These are phyloP conservation scores for Penicillium ucsense DNA, from an alignment of 495 filamentous ascomycete genomes.

Conservation along the genomic window DNA sequence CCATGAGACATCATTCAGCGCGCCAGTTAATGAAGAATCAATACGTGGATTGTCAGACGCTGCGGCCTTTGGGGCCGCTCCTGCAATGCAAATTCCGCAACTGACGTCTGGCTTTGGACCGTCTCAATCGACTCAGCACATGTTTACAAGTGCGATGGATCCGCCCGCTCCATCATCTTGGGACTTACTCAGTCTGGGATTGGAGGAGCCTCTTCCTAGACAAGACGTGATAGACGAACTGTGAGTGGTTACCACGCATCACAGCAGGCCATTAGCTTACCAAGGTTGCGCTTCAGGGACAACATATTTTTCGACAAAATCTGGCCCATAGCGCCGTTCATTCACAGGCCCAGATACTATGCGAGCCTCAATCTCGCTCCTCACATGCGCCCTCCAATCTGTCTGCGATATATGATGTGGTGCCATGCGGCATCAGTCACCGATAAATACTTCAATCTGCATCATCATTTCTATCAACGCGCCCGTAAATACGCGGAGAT, in stretches of 20 bases:
- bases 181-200: slow-evolving; percentile 90
- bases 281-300: slow-evolving; percentile 40
- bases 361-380: slow-evolving; percentile 79
- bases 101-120: slow-evolving; percentile 17
- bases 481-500: slow-evolving; percentile 82
- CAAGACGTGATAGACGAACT: slow-evolving; percentile 86
- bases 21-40: slow-evolving; percentile 16
- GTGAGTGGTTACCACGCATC: slow-evolving; percentile 37
- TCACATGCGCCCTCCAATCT: slow-evolving; percentile 75
- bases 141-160: slow-evolving; percentile 10
- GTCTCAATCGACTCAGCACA: slow-evolving; percentile 10
- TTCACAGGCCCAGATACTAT: slow-evolving; percentile 79
- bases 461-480: slow-evolving; percentile 77
- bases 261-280: slow-evolving; percentile 4
- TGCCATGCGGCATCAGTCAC: slow-evolving; percentile 71
- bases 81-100: slow-evolving; percentile 15
- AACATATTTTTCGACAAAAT: slow-evolving; percentile 86
- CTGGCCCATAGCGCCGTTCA: slow-evolving; percentile 73
- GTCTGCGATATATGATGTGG: slow-evolving; percentile 92
- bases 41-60: slow-evolving; percentile 18
- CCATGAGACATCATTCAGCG: slow-evolving; percentile 15
- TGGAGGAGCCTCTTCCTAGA: slow-evolving; percentile 83
- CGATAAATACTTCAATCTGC: slow-evolving; percentile 67
- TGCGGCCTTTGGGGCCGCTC: slow-evolving; percentile 12
- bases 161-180: slow-evolving; percentile 49